These are phyloP conservation scores for Curvularia sp. DNA, from an alignment of 2,329 filamentous ascomycete species.

Conservation along the genomic window DNA sequence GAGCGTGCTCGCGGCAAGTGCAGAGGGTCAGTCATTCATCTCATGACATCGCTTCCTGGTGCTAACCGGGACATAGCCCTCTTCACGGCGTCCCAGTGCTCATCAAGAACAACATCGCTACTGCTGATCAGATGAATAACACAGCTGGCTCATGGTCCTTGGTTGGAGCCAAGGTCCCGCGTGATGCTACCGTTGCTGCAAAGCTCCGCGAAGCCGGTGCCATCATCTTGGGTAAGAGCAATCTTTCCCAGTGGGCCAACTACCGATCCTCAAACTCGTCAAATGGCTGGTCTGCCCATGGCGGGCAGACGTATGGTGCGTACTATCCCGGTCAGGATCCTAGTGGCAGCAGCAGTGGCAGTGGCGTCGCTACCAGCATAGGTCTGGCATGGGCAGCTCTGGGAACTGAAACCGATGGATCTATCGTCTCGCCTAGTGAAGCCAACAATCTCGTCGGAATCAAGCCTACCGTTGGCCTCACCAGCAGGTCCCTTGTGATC, in stretches of 20 bases:
- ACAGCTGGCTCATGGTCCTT: conserved; percentile 70
- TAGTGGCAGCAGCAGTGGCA: conserved; percentile 55
- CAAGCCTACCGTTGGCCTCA: conserved; percentile 67
- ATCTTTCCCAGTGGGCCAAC: conserved; percentile 70
- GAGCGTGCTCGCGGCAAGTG: conserved; percentile 57
- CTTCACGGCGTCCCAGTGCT: conserved; percentile 71
- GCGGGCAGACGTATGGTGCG: conserved; percentile 67
- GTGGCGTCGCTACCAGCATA: conserved; percentile 65
- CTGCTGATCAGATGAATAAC: conserved; percentile 67
- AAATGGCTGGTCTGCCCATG: conserved; percentile 70
- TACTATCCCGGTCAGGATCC: conserved; percentile 70
- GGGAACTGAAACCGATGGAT: conserved; percentile 69
- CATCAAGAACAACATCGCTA: conserved; percentile 73
- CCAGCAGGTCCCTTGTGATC: conserved; percentile 67
- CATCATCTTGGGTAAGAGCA: conserved; percentile 71
- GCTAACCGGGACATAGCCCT: conserved; percentile 48
- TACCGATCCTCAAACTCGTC: conserved; percentile 63
- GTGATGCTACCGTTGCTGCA: conserved; percentile 65
- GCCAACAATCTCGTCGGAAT: conserved; percentile 70
- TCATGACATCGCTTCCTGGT: neutral
- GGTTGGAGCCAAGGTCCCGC: conserved; percentile 62
- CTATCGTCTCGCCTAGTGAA: conserved; percentile 64
- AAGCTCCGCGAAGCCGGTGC: conserved; percentile 68
- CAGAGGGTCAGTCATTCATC: conserved; percentile 50
- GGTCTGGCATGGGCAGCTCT: conserved; percentile 66